Base-by-base conservation (phyloP, 352 stramenopile species). In the Globisporangium polare region DNA sequence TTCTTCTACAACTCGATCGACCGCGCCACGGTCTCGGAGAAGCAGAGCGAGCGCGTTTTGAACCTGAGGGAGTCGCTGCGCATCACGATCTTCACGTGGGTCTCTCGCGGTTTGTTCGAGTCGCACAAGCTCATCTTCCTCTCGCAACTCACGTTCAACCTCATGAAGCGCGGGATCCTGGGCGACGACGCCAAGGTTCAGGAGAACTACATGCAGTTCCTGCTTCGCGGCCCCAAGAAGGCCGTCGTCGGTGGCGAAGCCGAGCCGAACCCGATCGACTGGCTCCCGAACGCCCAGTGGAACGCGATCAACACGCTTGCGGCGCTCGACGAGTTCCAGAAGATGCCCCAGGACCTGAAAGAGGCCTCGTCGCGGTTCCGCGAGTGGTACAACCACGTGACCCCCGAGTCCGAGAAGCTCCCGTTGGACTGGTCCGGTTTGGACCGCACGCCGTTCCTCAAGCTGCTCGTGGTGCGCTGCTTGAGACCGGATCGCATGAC, bases 351-450 rank as follows among this genome's bases (percentile, higher is more conserved):
- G 55, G 96, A 99, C 69, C 70, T 99, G 9, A 92, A 98, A 39
- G 97, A 99, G 76, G 96, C 96, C 27, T 90, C 94, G 9, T 90
- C 83, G 15, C 86, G 97, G 37, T 99, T 99, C 82, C 80, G 91
- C n/a, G 96, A 99, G 74, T 99, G 97, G 97, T 99, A 98, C 81
- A 98, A 98, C 77, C 81, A 95, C 67, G 89, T 96, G 63, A 96
- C 92, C 0, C 97, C 97, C 8, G 97, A 99, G 71, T 92, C 77
- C 0, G 96, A 99, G 69, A 99, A 99, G 77, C 74, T 99, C 26
- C 97, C 97, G 3, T 78, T 99, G 17, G 96, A 99, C 71, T 99
- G 96, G 96, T 90, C 96, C 20, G 86, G 81, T 27, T 76, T 99
- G n/a, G 96, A 99, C 64, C 91, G 92, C 43, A 92, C 89, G 56